phyloP scores from a whole-genome alignment of 306 rosid species.

The Adenanthera pavonina region DNA sequence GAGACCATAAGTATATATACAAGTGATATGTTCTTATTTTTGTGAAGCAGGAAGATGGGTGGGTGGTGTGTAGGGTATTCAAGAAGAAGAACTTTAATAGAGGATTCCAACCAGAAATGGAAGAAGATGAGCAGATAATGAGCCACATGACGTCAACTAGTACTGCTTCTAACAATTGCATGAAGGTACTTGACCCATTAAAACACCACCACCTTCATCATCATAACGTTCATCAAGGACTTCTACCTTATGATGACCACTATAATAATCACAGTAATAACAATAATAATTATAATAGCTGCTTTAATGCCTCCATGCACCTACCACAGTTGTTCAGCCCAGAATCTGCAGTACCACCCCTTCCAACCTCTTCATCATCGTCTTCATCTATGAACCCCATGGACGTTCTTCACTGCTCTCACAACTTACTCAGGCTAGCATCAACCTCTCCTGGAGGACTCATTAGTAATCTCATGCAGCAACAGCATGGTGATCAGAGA shows the following conservation, averaged over 20 bases:
- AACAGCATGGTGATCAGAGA: slow-evolving; percentile 47
- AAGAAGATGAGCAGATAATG: slow-evolving; percentile 44
- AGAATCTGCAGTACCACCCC: slow-evolving; percentile 51
- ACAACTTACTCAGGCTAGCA: slow-evolving; percentile 69
- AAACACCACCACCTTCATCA: slow-evolving; percentile 51
- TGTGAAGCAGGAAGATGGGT: slow-evolving; percentile 86
- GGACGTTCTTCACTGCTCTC: slow-evolving; percentile 71
- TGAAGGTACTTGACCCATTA: slow-evolving; percentile 47
- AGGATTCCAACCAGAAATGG: slow-evolving; percentile 63
- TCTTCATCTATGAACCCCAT: slow-evolving; percentile 43
- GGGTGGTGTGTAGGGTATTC: slow-evolving; percentile 98
- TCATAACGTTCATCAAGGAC: slow-evolving; percentile 41
- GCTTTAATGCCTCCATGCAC: slow-evolving; percentile 73
- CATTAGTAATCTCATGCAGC: slow-evolving; percentile 48
- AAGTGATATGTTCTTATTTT: neutral
- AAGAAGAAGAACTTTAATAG: slow-evolving; percentile 74
- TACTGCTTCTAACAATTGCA: slow-evolving; percentile 41
- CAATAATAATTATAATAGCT: slow-evolving; percentile 36
- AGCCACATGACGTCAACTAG: slow-evolving; percentile 54
- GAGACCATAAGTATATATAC: too few species aligned
- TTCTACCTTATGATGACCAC: slow-evolving; percentile 3
- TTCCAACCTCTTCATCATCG: neutral
- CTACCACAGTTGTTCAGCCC: slow-evolving; percentile 90
- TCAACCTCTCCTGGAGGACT: slow-evolving; percentile 3
- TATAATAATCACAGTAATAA: neutral